phyloP scores from a whole-genome alignment of 352 stramenopile genomes.

The Phytophthora kernoviae region DNA sequence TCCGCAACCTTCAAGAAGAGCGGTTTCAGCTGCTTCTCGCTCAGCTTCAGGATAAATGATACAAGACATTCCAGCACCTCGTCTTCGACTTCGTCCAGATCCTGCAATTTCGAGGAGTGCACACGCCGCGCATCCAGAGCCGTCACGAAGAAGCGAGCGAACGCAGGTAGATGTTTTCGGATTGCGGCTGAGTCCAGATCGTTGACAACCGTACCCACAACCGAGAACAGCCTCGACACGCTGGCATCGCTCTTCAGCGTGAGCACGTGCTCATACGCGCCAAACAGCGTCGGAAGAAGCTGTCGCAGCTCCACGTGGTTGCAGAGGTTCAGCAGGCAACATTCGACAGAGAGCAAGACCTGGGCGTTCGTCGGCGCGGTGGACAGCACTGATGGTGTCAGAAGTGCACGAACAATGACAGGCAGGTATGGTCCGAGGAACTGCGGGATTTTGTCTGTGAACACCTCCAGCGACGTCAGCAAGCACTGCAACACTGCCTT shows the following conservation, averaged over 20 bases:
- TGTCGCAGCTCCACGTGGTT: conserved; percentile 80
- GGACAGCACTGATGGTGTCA: conserved; percentile 57
- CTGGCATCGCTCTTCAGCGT: conserved; percentile 51
- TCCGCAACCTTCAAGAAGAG: conserved; percentile 86
- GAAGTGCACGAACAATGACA: conserved; percentile 60
- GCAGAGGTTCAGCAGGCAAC: conserved; percentile 65
- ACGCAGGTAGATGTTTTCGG: conserved; percentile 68
- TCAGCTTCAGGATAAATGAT: conserved; percentile 86
- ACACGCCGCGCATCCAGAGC: conserved; percentile 77
- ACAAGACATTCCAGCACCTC: conserved; percentile 78
- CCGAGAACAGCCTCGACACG: conserved; percentile 69
- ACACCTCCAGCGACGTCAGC: conserved; percentile 75
- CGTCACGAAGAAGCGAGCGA: conserved; percentile 86
- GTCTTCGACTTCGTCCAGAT: conserved; percentile 77
- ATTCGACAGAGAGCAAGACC: conserved; percentile 66
- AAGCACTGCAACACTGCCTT: conserved; percentile 78
- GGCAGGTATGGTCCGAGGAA: conserved; percentile 83
- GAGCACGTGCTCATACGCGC: conserved; percentile 70
- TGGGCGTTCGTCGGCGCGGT: conserved; percentile 26
- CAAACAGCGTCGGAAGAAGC: conserved; percentile 71
- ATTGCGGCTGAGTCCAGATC: conserved; percentile 54
- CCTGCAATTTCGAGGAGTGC: conserved; percentile 52
- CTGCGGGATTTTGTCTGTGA: conserved; percentile 83
- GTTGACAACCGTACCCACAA: conserved; percentile 71
- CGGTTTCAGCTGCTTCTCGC: conserved; percentile 90